A percentile compares a stretch with the other conserved stretches of the same genome.
Conservation (phyloP, 176 grass and related monocot genomes). For the Triticum timopheevii region DNA sequence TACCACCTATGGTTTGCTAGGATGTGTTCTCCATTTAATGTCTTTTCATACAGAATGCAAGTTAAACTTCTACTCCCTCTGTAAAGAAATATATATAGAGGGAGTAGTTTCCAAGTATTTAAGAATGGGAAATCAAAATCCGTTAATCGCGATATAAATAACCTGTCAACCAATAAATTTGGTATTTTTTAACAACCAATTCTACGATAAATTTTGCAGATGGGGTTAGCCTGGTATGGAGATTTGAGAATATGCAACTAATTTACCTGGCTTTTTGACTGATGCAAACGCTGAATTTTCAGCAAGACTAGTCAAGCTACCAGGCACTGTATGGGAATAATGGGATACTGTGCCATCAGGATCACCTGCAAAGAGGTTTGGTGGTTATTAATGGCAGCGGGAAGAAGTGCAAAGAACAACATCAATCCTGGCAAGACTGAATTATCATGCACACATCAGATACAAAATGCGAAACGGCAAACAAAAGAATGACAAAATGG, state of each 20-base stretch:
- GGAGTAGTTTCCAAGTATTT: too few species aligned
- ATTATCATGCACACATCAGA: not conserved
- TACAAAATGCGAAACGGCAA: not conserved
- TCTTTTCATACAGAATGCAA: not conserved
- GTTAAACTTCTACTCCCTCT: too few species aligned
- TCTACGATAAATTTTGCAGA: not conserved
- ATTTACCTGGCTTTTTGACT: not conserved
- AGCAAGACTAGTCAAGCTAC: not conserved
- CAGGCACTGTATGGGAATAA: not conserved
- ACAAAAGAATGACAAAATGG: not conserved
- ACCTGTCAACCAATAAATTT: not conserved
- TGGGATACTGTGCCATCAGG: not conserved
- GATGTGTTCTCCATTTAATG: not conserved
- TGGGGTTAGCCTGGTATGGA: not conserved
- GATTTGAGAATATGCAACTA: not conserved
- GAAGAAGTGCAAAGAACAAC: not conserved
- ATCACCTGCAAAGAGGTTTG: conserved; percentile 7
- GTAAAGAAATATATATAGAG: too few species aligned
- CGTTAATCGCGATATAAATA: not conserved
- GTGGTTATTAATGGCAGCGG: not conserved
- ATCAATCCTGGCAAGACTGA: not conserved
- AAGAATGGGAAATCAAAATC: not conserved
- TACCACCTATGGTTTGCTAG: not conserved
- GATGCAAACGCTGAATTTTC: not conserved
- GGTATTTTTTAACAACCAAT: not conserved